These are phyloP conservation scores for Beauveria sp. DNA, from an alignment of 2,329 filamentous ascomycete species.

Conservation along the genomic window DNA sequence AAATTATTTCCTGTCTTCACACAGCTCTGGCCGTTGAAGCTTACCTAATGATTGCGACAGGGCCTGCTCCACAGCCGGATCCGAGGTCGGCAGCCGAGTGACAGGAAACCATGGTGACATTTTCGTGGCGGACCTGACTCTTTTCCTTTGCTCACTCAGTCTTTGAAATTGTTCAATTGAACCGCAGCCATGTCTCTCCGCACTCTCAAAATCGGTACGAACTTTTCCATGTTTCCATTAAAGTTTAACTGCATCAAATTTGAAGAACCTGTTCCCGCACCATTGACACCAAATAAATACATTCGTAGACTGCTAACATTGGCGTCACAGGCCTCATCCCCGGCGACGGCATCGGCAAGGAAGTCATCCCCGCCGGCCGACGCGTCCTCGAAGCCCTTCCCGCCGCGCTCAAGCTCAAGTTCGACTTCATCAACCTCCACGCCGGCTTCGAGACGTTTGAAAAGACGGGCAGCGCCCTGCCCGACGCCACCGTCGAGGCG, in stretches of 20 bases:
- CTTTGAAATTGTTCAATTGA: background rate
- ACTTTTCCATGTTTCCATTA: too few species aligned
- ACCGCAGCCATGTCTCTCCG: conserved; percentile 29
- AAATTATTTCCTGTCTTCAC: background rate
- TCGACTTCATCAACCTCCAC: conserved; percentile 87
- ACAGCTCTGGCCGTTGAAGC: background rate
- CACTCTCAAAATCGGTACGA: conserved; percentile 35
- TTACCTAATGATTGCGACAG: background rate
- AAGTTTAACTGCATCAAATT: too few species aligned
- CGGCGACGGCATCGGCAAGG: conserved; percentile 95
- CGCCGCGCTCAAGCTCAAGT: conserved; percentile 81
- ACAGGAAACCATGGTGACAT: background rate
- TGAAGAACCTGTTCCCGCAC: too few species aligned
- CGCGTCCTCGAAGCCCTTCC: conserved; percentile 89
- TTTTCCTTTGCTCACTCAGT: background rate
- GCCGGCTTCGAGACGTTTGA: conserved; percentile 94
- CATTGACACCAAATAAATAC: background rate
- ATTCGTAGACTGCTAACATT: background rate
- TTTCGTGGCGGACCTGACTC: background rate
- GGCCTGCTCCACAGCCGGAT: conserved; percentile 3
- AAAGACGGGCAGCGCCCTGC: conserved; percentile 77
- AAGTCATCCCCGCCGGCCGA: conserved; percentile 93
- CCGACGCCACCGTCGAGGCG: conserved; percentile 83
- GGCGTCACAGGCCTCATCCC: conserved; percentile 74
- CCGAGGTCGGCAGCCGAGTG: conserved; percentile 10